These are phyloP conservation scores for Termitomyces bulborhizus DNA, from an alignment of 768 basidiomycete genomes.

Conservation along the genomic window DNA sequence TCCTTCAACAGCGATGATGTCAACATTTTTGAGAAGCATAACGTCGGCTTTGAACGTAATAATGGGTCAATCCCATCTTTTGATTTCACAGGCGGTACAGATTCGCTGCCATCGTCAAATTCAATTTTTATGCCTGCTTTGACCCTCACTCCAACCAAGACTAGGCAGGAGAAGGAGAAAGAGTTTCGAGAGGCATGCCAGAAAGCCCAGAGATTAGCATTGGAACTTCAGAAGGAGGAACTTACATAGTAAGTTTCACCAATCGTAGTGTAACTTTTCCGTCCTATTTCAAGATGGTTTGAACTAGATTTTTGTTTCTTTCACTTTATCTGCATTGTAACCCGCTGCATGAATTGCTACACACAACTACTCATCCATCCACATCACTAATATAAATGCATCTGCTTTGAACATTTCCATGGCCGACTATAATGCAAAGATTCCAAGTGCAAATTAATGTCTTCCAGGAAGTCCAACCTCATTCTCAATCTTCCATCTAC, in stretches of 20 bases:
- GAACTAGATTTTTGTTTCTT: no score
- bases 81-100: background rate
- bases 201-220: constrained; percentile 24
- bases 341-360: no score
- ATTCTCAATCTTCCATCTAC: constrained; percentile 81
- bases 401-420: no score
- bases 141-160: constrained; percentile 8
- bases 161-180: constrained; percentile 23
- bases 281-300: background rate
- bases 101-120: background rate
- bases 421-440: background rate
- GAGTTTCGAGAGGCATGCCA: constrained; percentile 27
- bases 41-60: background rate
- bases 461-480: constrained; percentile 55
- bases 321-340: no score
- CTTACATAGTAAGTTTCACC: constrained; percentile 7
- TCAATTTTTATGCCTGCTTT: background rate
- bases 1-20: background rate
- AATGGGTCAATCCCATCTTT: background rate
- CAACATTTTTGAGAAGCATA: background rate
- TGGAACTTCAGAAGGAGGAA: constrained; percentile 13
- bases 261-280: background rate
- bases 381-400: no score
- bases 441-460: constrained; percentile 35
- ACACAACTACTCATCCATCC: background rate